Conservation (phyloP, 768 basidiomycete species). For the Lentinula guzmanii region DNA sequence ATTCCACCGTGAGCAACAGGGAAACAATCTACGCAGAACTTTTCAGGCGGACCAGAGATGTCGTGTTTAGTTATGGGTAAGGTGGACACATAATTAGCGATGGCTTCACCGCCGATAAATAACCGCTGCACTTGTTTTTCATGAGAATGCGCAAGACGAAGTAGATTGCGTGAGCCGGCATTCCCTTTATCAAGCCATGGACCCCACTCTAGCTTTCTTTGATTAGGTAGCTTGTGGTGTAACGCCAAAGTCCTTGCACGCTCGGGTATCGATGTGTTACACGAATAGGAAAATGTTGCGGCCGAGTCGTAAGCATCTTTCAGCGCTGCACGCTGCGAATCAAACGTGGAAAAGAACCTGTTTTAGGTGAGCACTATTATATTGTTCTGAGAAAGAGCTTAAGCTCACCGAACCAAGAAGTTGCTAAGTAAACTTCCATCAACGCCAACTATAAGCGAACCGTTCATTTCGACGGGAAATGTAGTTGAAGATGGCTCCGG, state of each 20-base stretch:
- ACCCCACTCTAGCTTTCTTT: conserved; percentile 76
- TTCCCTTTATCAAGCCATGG: conserved; percentile 54
- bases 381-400: not conserved
- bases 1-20: conserved; percentile 59
- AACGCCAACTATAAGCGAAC: conserved; percentile 72
- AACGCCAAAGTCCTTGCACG: conserved; percentile 73
- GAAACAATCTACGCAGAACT: conserved; percentile 86
- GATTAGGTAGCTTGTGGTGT: conserved; percentile 72
- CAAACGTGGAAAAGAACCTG: conserved; percentile 85
- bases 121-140: conserved; percentile 62
- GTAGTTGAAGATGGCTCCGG: conserved; percentile 53
- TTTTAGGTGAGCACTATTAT: conserved; percentile 10
- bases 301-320: conserved; percentile 71
- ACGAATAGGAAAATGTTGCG: conserved; percentile 89
- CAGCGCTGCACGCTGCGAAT: conserved; percentile 64
- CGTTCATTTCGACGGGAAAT: conserved; percentile 73
- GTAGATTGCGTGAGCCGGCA: conserved; percentile 74
- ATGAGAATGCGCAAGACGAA: conserved; percentile 51
- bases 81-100: conserved; percentile 49
- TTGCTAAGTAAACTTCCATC: conserved; percentile 61
- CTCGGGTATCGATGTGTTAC: conserved; percentile 75
- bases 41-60: conserved; percentile 67
- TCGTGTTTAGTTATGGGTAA: conserved; percentile 84
- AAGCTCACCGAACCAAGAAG: conserved; percentile 70
- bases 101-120: conserved; percentile 64